phyloP scores from a whole-genome alignment of 2,329 filamentous ascomycete genomes.

The Lasiodiplodia sp. region DNA sequence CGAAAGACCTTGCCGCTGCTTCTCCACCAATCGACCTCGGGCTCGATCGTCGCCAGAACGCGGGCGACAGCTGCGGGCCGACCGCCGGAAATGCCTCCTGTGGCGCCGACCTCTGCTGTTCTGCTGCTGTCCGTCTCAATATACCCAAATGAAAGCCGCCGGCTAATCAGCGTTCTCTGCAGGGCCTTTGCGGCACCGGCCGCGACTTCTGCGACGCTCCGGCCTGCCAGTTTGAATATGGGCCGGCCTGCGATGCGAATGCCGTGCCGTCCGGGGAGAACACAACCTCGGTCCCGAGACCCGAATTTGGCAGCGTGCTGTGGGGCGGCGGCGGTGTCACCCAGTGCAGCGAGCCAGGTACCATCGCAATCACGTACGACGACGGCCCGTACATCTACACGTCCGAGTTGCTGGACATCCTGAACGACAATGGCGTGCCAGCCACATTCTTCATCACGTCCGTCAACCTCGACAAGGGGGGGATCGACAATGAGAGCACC shows the following conservation, averaged over 20 bases:
- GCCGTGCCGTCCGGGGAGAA: slow-evolving; percentile 61
- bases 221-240: slow-evolving; percentile 54
- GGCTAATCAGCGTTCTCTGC: background rate
- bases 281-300: slow-evolving; percentile 61
- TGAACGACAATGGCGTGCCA: slow-evolving; percentile 65
- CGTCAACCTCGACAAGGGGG: slow-evolving; percentile 63
- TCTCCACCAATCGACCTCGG: slow-evolving; percentile 14
- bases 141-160: background rate
- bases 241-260: slow-evolving; percentile 45
- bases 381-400: slow-evolving; percentile 72
- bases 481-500: slow-evolving; percentile 52
- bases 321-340: slow-evolving; percentile 67
- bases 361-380: slow-evolving; percentile 71
- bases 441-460: slow-evolving; percentile 73
- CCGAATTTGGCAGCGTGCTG: slow-evolving; percentile 61
- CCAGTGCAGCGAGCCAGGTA: slow-evolving; percentile 61
- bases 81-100: slow-evolving; percentile 11
- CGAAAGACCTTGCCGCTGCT: slow-evolving; percentile 3
- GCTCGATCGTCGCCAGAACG: slow-evolving; percentile 7
- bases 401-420: slow-evolving; percentile 65
- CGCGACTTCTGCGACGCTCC: slow-evolving; percentile 66
- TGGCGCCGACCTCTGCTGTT: slow-evolving; percentile 18
- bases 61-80: slow-evolving; percentile 21
- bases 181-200: slow-evolving; percentile 57
- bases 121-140: slow-evolving; percentile 7